Evolutionary conservation across 2,329 filamentous ascomycete genomes (phyloP).

Genomic region (Canariomyces notabilis): DNA sequence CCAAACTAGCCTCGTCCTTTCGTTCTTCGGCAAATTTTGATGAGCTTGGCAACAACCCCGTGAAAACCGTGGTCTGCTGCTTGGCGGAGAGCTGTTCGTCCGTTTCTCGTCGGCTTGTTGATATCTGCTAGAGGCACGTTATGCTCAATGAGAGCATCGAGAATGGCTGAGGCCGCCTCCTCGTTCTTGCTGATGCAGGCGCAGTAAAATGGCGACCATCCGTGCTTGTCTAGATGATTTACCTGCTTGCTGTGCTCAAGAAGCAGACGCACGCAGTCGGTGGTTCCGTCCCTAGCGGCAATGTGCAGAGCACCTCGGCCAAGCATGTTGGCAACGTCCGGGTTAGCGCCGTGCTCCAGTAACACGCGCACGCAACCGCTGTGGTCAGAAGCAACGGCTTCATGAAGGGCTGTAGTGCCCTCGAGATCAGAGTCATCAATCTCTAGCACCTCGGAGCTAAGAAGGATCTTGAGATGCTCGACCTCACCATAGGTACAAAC

Average conservation of each 20-base stretch:
- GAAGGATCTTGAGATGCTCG: slow-evolving; percentile 14
- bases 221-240: slow-evolving; percentile 10
- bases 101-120: slow-evolving; percentile 10
- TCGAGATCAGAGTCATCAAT: slow-evolving; percentile 18
- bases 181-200: slow-evolving; percentile 15
- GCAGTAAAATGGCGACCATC: slow-evolving; percentile 19
- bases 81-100: slow-evolving; percentile 19
- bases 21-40: slow-evolving; percentile 5
- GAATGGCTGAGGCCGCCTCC: slow-evolving; percentile 7
- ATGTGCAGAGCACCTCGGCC: slow-evolving; percentile 9
- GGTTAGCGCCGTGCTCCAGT: slow-evolving; percentile 11
- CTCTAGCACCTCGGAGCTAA: slow-evolving; percentile 9
- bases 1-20: slow-evolving; percentile 3
- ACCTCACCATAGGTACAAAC: slow-evolving; percentile 10
- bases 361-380: slow-evolving; percentile 7
- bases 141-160: slow-evolving; percentile 14
- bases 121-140: slow-evolving; percentile 16
- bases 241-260: slow-evolving; percentile 9
- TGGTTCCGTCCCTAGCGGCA: slow-evolving; percentile 8
- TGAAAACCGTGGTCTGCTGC: slow-evolving; percentile 18
- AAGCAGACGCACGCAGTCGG: slow-evolving; percentile 2
- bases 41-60: slow-evolving; percentile 12
- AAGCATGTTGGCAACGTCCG: slow-evolving; percentile 10
- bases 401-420: slow-evolving; percentile 17
- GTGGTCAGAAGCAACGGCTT: slow-evolving; percentile 6